A percentile compares a stretch with the other conserved stretches of the same genome.
phyloP scores from a whole-genome alignment of 2,329 filamentous ascomycete species.

The Simplicillium aogashimaense region DNA sequence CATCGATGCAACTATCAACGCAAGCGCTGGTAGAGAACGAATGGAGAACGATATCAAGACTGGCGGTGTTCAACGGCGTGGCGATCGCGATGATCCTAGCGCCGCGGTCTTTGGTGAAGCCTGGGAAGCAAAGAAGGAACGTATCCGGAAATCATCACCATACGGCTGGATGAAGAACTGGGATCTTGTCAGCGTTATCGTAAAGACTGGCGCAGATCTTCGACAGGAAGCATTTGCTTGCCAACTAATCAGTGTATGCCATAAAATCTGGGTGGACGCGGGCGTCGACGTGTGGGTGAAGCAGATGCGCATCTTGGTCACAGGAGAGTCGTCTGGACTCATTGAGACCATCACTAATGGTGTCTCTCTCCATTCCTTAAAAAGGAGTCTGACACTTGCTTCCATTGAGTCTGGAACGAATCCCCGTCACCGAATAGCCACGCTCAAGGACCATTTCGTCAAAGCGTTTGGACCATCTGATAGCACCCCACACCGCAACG shows the following conservation, averaged over 20 bases:
- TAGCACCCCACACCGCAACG: slow-evolving; percentile 58
- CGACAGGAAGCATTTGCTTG: slow-evolving; percentile 81
- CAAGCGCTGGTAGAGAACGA: slow-evolving; percentile 65
- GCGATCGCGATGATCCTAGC: slow-evolving; percentile 76
- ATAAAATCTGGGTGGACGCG: slow-evolving; percentile 72
- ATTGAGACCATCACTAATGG: slow-evolving; percentile 86
- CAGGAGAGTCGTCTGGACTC: slow-evolving; percentile 72
- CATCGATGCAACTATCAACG: slow-evolving; percentile 46
- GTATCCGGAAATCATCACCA: slow-evolving; percentile 71
- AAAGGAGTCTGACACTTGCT: slow-evolving; percentile 69
- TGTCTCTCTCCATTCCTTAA: slow-evolving; percentile 77
- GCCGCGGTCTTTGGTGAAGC: slow-evolving; percentile 81
- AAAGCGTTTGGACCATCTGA: slow-evolving; percentile 68
- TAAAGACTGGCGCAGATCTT: slow-evolving; percentile 76
- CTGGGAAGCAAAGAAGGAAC: slow-evolving; percentile 76
- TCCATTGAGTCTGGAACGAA: slow-evolving; percentile 65
- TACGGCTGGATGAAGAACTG: slow-evolving; percentile 88
- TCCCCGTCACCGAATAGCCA: slow-evolving; percentile 66
- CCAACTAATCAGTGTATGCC: slow-evolving; percentile 72
- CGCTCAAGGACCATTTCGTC: slow-evolving; percentile 70
- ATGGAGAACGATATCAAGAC: slow-evolving; percentile 91
- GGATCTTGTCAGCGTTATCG: slow-evolving; percentile 79
- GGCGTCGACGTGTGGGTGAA: slow-evolving; percentile 77
- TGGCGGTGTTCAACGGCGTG: slow-evolving; percentile 69
- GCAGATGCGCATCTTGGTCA: slow-evolving; percentile 78